These are phyloP conservation scores for Lipomyces japonicus DNA, from an alignment of 805 yeast genomes.

Conservation along the genomic window DNA sequence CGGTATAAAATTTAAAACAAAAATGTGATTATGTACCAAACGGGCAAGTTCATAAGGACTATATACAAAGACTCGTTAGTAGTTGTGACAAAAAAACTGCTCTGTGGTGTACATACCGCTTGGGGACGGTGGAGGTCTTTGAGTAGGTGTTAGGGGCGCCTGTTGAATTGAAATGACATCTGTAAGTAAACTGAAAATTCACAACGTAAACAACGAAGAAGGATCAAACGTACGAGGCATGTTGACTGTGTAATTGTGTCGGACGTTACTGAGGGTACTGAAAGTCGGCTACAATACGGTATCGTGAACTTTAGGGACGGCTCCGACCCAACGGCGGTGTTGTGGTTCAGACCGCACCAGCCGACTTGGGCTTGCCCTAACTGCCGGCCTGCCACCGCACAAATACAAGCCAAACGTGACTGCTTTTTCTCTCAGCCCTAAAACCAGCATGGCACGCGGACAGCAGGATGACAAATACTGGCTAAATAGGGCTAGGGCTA, in stretches of 20 bases:
- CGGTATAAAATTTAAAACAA: not conserved
- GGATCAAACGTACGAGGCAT: conserved; percentile 26
- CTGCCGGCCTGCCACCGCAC: too few species aligned
- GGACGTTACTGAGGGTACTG: not conserved
- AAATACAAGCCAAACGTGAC: too few species aligned
- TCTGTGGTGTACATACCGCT: conserved; percentile 59
- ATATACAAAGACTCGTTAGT: not conserved
- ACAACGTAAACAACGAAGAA: not conserved
- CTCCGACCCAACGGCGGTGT: too few species aligned
- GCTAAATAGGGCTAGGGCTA: too few species aligned
- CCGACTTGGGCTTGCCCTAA: too few species aligned
- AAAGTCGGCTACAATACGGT: too few species aligned
- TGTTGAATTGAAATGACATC: not conserved
- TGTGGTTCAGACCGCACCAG: too few species aligned
- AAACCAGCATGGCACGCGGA: too few species aligned
- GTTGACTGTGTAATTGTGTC: not conserved
- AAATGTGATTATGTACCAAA: conserved; percentile 43
- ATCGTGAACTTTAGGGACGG: too few species aligned
- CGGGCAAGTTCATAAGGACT: conserved; percentile 97
- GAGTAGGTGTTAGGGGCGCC: conserved; percentile 98
- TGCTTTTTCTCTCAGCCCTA: too few species aligned
- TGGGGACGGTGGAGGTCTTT: conserved; percentile 99
- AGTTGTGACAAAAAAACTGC: not conserved
- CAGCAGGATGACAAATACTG: too few species aligned
- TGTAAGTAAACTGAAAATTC: not conserved